phyloP scores from a whole-genome alignment of 2,329 filamentous ascomycete genomes.

The Rhinocladiella similis region DNA sequence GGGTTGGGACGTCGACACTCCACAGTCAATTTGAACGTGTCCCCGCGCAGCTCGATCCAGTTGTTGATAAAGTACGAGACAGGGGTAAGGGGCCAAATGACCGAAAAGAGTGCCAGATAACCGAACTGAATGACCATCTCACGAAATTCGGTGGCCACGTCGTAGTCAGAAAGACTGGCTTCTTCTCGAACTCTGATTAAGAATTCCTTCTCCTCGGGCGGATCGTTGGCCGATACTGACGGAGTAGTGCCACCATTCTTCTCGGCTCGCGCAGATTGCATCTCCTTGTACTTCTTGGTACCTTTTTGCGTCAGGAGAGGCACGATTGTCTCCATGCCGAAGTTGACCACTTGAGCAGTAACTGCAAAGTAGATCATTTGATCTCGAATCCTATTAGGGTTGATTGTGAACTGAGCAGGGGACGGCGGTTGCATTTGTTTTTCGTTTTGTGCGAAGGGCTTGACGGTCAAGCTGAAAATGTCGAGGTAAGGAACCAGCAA shows the following conservation, averaged over 20 bases:
- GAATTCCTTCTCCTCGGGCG: constrained; percentile 76
- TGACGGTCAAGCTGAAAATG: constrained; percentile 73
- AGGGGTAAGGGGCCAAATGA: constrained; percentile 91
- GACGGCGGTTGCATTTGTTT: constrained; percentile 61
- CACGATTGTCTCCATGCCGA: constrained; percentile 79
- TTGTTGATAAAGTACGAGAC: constrained; percentile 91
- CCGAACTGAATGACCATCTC: constrained; percentile 92
- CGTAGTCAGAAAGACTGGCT: constrained; percentile 78
- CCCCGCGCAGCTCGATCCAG: constrained; percentile 90
- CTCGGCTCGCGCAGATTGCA: constrained; percentile 61
- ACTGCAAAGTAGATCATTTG: constrained; percentile 97
- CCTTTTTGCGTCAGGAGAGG: constrained; percentile 80
- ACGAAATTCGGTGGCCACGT: constrained; percentile 85
- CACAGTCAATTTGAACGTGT: constrained; percentile 90
- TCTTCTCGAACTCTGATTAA: constrained; percentile 79
- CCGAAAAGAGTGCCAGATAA: constrained; percentile 87
- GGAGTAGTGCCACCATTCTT: constrained; percentile 56
- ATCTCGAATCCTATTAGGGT: constrained; percentile 77
- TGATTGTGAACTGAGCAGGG: constrained; percentile 71
- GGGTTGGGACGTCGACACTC: constrained; percentile 88
- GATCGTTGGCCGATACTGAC: constrained; percentile 59
- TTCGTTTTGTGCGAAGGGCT: constrained; percentile 72
- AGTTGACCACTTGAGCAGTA: constrained; percentile 86
- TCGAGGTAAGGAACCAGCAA: constrained; percentile 83
- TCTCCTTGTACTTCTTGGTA: constrained; percentile 75